These are phyloP conservation scores for Nemania sp. DNA, from an alignment of 2,329 filamentous ascomycete genomes.

Conservation along the genomic window DNA sequence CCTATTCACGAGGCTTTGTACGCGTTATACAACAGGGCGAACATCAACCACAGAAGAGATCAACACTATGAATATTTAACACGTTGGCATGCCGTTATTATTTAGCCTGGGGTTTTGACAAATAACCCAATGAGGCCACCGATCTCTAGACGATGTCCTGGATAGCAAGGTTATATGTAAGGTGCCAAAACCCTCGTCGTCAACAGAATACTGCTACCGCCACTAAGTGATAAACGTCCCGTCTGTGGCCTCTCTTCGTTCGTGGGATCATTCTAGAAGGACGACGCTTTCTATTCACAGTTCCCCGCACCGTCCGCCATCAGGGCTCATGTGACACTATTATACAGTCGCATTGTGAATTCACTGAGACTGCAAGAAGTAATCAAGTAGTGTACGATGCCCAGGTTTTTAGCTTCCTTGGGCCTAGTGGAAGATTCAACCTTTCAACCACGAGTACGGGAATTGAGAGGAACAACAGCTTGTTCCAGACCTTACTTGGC, in stretches of 20 bases:
- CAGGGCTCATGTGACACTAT: slow-evolving; percentile 16
- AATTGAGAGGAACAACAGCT: not conserved
- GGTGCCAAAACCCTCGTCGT: slow-evolving; percentile 7
- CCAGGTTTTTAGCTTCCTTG: slow-evolving; percentile 16
- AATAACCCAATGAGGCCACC: not conserved
- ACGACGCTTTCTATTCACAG: slow-evolving; percentile 6
- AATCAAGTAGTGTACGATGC: slow-evolving; percentile 1
- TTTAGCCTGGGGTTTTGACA: not conserved
- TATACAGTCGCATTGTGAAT: slow-evolving; percentile 17
- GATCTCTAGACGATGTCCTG: too few species aligned
- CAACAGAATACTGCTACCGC: slow-evolving; percentile 6
- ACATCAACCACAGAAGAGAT: not conserved
- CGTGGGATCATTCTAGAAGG: slow-evolving; percentile 16
- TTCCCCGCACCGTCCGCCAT: slow-evolving; percentile 16
- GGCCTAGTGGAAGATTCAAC: not conserved
- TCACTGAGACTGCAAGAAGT: slow-evolving; percentile 6
- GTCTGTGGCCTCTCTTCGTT: not conserved
- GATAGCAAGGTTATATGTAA: not conserved
- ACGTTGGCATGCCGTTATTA: not conserved
- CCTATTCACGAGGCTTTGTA: slow-evolving; percentile 7
- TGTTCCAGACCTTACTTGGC: not conserved
- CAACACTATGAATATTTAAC: not conserved
- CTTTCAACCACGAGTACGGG: not conserved
- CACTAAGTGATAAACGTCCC: slow-evolving; percentile 2
- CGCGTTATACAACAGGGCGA: slow-evolving; percentile 1